Evolutionary conservation across 768 basidiomycete genomes (phyloP), one percentile per base, ranked within the genome.

Genomic region (Fomitopsis pulvina): DNA sequence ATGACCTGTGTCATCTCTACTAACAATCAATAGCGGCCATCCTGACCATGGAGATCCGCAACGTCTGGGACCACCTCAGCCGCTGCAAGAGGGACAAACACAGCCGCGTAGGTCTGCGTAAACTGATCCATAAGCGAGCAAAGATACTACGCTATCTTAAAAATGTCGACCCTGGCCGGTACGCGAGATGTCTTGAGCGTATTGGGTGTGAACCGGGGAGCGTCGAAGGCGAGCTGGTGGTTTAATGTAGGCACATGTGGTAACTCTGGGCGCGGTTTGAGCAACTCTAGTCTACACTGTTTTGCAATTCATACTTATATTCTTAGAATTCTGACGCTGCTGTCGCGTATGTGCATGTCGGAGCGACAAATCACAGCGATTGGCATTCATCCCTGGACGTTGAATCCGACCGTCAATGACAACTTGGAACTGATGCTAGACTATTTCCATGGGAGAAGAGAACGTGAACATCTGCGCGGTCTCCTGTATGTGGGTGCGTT

Each of bases 201-300:
- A 70, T 96, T 22, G 94, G 86, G 2, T 64, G 97, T 20, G 87
- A 93, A 55, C 74, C 79, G 27, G 74, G 74, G 53, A 82, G 85
- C 30, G 90, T 98, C 1, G 92, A 96, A 66, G 94, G 93, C 37
- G 93, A 97, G 64, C 70, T 97, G 30, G 76, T 90, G 47, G 77
- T 94, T 46, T 87, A 71, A 70, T 41, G 29, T 46, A 24, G 28
- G 27, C 47, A 28, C 18, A 12, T 14, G 34, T 51, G 22, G 8
- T 45, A 20, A 40, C 22, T 34, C 20, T 38, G 21, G 10, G 25
- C 18, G 18, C 25, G 37, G 45, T 41, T 18, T 28, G n/a, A n/a
- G 32, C 45, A 45, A 41, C 37, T 21, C 24, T 22, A n/a, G 7
- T n/a, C 18, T 25, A 9, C 12, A 22, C 22, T 24, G 16, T 16